Evolutionary conservation across 768 basidiomycete species (phyloP).

Genomic region (Leccinum longicurvipes): DNA sequence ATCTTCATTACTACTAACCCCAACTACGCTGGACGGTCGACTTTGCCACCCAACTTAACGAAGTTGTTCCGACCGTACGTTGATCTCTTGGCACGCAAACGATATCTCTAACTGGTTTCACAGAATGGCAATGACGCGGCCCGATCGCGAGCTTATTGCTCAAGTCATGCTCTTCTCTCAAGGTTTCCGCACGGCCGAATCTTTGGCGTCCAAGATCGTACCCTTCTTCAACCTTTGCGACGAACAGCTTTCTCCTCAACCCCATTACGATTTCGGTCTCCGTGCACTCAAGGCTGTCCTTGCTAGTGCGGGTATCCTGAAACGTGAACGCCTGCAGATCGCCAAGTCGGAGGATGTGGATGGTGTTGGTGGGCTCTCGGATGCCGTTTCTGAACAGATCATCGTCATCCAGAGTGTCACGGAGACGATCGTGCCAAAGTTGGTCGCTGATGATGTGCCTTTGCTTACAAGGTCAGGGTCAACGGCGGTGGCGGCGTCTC

Average conservation of each 20-base stretch:
- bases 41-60: slow-evolving; percentile 81
- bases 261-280: slow-evolving; percentile 98
- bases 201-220: slow-evolving; percentile 96
- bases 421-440: slow-evolving; percentile 96
- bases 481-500: background rate
- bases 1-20: slow-evolving; percentile 99
- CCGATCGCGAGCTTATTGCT: slow-evolving; percentile 96
- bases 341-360: slow-evolving; percentile 40
- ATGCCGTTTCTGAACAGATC: slow-evolving; percentile 83
- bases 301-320: slow-evolving; percentile 95
- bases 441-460: slow-evolving; percentile 96
- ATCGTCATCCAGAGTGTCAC: slow-evolving; percentile 98
- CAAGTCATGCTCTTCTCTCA: slow-evolving; percentile 99
- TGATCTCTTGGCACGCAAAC: background rate
- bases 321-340: slow-evolving; percentile 77
- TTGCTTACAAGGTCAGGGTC: slow-evolving; percentile 76
- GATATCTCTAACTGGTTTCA: slow-evolving; percentile 9
- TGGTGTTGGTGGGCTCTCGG: slow-evolving; percentile 56
- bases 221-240: slow-evolving; percentile 99
- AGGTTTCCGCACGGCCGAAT: slow-evolving; percentile 97
- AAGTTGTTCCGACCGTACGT: slow-evolving; percentile 91
- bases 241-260: slow-evolving; percentile 94
- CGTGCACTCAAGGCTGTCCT: slow-evolving; percentile 96
- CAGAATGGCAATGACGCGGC: slow-evolving; percentile 99
- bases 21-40: slow-evolving; percentile 96